Percentiles rank a stretch among this genome's conserved stretches.
phyloP scores from a whole-genome alignment of 1,284 basidiomycete species.

The Ustilago hordei region DNA sequence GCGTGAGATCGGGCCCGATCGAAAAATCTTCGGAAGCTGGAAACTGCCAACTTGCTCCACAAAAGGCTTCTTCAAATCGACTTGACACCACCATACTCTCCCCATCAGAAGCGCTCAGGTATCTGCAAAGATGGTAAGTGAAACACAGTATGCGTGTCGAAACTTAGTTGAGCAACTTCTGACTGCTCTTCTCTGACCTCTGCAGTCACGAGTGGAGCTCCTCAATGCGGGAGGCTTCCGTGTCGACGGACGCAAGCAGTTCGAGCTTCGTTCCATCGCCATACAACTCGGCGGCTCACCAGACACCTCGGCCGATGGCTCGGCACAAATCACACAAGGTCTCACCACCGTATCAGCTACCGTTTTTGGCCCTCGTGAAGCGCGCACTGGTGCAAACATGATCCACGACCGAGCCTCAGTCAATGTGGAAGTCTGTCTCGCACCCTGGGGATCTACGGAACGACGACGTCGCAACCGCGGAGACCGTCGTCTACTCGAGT shows the following conservation, averaged over 20 bases:
- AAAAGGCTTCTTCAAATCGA: not conserved
- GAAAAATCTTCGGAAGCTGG: slow-evolving; percentile 11
- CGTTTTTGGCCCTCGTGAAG: slow-evolving; percentile 91
- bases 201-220: slow-evolving; percentile 81
- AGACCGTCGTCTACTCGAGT: slow-evolving; percentile 82
- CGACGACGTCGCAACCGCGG: slow-evolving; percentile 79
- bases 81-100: not conserved
- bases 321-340: slow-evolving; percentile 85
- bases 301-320: slow-evolving; percentile 79
- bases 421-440: slow-evolving; percentile 75
- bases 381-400: slow-evolving; percentile 70
- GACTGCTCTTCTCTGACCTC: not conserved
- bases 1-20: slow-evolving; percentile 22
- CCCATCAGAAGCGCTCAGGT: not conserved
- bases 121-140: slow-evolving; percentile 23
- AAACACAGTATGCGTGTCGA: not conserved
- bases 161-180: not conserved
- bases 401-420: slow-evolving; percentile 73
- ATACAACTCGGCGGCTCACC: slow-evolving; percentile 75
- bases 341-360: slow-evolving; percentile 87
- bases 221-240: slow-evolving; percentile 84
- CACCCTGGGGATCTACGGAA: slow-evolving; percentile 83
- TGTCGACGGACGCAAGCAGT: slow-evolving; percentile 88
- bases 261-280: slow-evolving; percentile 85
- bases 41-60: slow-evolving; percentile 30